Evolutionary conservation across 148 eudicot species (phyloP).

Genomic region (Tetragonia tetragonoides): DNA sequence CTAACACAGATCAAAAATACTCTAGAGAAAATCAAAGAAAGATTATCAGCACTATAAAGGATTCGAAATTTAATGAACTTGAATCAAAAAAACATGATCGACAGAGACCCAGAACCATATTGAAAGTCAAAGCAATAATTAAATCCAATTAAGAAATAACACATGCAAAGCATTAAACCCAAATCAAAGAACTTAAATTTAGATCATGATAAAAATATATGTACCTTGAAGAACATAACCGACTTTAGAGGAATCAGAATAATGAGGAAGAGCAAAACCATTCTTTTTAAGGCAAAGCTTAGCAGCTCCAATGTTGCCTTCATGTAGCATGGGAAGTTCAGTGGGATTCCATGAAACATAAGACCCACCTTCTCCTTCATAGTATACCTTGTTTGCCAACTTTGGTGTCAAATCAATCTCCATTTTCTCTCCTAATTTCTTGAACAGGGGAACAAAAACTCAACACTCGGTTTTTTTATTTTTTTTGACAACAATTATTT

Average conservation of each 20-base stretch:
- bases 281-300: slow-evolving; percentile 56
- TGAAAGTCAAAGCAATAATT: background rate
- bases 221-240: slow-evolving; percentile 89
- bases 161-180: background rate
- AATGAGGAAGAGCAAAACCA: slow-evolving; percentile 77
- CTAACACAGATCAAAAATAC: no score
- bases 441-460: no score
- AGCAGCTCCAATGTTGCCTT: slow-evolving; percentile 76
- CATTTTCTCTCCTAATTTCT: slow-evolving; percentile 37
- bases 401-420: slow-evolving; percentile 71
- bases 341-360: slow-evolving; percentile 68
- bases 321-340: slow-evolving; percentile 67
- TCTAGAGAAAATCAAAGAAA: no score
- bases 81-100: background rate
- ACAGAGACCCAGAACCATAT: background rate
- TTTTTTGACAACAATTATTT: background rate
- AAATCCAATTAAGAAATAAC: no score
- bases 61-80: no score
- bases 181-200: background rate
- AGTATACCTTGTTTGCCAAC: slow-evolving; percentile 41
- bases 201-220: background rate
- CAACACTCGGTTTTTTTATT: background rate
- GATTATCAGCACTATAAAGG: no score
- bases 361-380: slow-evolving; percentile 61
- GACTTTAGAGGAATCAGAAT: slow-evolving; percentile 75